Evolutionary conservation across 257 asterid species (phyloP), one percentile per base, ranked within the genome.

Genomic region (Cordia subcordata): DNA sequence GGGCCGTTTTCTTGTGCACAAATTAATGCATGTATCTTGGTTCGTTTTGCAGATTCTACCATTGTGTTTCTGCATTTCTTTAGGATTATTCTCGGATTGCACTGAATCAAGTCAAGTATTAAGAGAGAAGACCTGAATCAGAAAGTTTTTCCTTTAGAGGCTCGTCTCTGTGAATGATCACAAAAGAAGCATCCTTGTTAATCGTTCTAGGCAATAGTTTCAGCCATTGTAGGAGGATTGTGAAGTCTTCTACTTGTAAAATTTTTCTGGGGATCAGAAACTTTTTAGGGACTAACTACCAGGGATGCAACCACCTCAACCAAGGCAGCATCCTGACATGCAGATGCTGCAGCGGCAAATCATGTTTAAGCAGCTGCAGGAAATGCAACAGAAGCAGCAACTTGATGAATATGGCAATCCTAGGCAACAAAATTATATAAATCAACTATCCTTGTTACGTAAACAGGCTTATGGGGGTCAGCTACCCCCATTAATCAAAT

Each of bases 301-400:
- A 27, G 35, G 35, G 56, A 52, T 72, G 53, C 72, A 66, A 40
- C 61, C 52, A 47, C 56, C 69, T 71, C 69, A 62, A 21, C 47
- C 15, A 11, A 42, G 12, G 47, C 47, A 27, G 35, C 35, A 27
- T 55, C 57, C 17, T 15, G 59, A 68, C 56, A 52, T 45, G 68
- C 60, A 68, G 70, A 86, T 83, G 95, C 75, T 86, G 81, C 86
- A 86, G 70, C 80, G 91, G 57, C 86, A 86, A 56, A 81, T 86
- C 37, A 78, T 83, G 81, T 76, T 68, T 60, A 83, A 83, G 62
- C 92, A 81, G 72, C 73, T 86, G 79, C 92, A 81, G 64, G 95
- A 84, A 63, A 68, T 79, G 78, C 95, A 77, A 77, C 75, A 78
- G 27, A 79, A 78, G 65, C 86, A 76, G 66, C 88, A 83, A 73